These are phyloP conservation scores for Ustilago vetiveriae DNA, from an alignment of 1,284 basidiomycete genomes.

Conservation along the genomic window DNA sequence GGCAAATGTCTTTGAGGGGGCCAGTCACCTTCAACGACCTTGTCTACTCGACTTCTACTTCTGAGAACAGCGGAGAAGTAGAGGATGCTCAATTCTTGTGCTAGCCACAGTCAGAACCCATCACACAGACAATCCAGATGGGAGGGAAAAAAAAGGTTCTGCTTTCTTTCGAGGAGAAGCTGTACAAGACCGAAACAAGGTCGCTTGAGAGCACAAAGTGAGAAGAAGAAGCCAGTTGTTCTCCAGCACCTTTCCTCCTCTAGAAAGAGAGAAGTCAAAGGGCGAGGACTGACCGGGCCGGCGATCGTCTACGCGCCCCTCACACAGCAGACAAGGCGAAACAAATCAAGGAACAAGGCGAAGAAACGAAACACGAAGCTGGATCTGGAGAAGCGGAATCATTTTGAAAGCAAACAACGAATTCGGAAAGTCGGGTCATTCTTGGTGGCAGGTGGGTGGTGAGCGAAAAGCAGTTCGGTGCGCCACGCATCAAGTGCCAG, in stretches of 20 bases:
- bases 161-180: conserved; percentile 7
- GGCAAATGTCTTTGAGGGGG: no score
- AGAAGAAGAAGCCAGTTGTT: conserved; percentile 29
- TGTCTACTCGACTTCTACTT: no score
- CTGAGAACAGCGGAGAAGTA: no score
- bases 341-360: background rate
- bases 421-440: conserved; percentile 10
- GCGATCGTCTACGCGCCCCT: conserved; percentile 39
- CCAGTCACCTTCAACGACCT: no score
- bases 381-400: background rate
- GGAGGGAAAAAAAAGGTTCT: conserved; percentile 4
- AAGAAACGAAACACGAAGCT: background rate
- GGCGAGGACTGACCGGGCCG: conserved; percentile 36
- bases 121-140: no score
- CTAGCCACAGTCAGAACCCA: no score
- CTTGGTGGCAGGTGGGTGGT: background rate
- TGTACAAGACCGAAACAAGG: conserved; percentile 8
- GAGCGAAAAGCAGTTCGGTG: conserved; percentile 7
- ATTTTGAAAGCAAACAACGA: background rate
- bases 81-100: no score
- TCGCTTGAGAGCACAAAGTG: conserved; percentile 9
- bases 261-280: conserved; percentile 12
- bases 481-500: conserved; percentile 26
- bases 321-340: conserved; percentile 20
- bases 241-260: conserved; percentile 18